Base-by-base conservation (phyloP, 257 asterid genomes). In the Eucommia ulmoides region DNA sequence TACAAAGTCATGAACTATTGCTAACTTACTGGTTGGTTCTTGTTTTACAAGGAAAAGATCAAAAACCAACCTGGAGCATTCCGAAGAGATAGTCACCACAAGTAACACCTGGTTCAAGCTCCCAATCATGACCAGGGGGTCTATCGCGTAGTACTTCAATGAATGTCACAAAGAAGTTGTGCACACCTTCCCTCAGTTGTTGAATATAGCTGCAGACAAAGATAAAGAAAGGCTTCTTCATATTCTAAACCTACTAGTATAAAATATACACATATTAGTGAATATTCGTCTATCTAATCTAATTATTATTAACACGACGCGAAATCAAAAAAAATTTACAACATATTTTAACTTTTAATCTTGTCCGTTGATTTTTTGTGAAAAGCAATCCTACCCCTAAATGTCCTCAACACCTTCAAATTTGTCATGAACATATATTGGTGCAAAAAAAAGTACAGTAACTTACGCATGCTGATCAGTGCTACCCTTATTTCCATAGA, bases 111-210 rank as follows among this genome's bases (percentile, higher is more conserved):
- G 97, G 97, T 75, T 91, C 99, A 53, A 91, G 99, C 73, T 91
- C 99, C 99, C 99, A 91, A 72, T 91, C 99, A 74, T 81, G 97
- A 68, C 99, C 97, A 22, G 97, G 95, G 19, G 99, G 99, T 69
- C 99, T 81, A 62, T 91, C 99, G 52, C 91, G 89, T 57, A 91
- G 81, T 54, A 91, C 99, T 79, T 86, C 99, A 54, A 91, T 91
- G 68, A 91, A 91, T 2, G 99, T 91, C 45, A 60, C 99, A 38
- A 91, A 91, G 63, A 91, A 91, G 73, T 91, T 91, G 74, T 74
- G 95, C 50, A 91, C 95, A 23, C 99, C 99, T 58, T 91, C 97
- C 75, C 97, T 76, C 46, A 91, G 83, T 72, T 91, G 99, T 70
- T 91, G 99, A 70, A 91, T 91, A 66, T 91, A 91, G 45, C 99